These are phyloP conservation scores for Mycena filopes DNA, from an alignment of 768 basidiomycete species.

Conservation along the genomic window DNA sequence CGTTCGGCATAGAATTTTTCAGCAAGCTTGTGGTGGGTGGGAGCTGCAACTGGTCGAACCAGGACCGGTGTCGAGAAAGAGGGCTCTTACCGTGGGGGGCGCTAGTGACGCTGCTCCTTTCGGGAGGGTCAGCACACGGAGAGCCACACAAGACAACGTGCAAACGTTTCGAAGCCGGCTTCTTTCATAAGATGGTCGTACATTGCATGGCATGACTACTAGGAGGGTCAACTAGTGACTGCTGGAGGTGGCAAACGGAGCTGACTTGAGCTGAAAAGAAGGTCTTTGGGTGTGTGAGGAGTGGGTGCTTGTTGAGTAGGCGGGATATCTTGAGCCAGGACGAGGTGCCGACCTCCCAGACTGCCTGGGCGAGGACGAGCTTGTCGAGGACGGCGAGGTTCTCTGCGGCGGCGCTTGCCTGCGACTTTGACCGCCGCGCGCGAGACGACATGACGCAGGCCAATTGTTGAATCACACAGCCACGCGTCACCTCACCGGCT, in stretches of 20 bases:
- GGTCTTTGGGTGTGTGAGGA: constrained; percentile 68
- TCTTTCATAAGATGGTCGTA: constrained; percentile 78
- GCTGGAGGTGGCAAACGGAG: constrained; percentile 1
- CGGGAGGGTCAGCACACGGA: constrained; percentile 26
- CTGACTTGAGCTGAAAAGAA: constrained; percentile 78
- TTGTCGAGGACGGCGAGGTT: constrained; percentile 61
- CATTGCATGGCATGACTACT: constrained; percentile 72
- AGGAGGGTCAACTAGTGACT: constrained; percentile 24
- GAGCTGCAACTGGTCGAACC: constrained; percentile 55
- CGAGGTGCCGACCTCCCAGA: constrained; percentile 81
- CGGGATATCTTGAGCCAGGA: constrained; percentile 76
- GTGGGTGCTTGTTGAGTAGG: constrained; percentile 75
- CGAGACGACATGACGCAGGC: too few species aligned
- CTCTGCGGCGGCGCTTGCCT: constrained; percentile 28
- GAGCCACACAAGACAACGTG: constrained; percentile 12
- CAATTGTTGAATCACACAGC: background rate
- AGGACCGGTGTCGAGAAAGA: constrained; percentile 1
- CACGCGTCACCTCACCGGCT: background rate
- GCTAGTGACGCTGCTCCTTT: constrained; percentile 63
- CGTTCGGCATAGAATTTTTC: constrained; percentile 78
- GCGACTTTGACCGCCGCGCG: constrained; percentile 34
- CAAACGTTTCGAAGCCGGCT: constrained; percentile 73
- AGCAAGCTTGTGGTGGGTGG: constrained; percentile 74
- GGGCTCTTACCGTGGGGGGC: constrained; percentile 60
- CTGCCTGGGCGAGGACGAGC: constrained; percentile 87